phyloP scores from a whole-genome alignment of 352 stramenopile genomes.

The Phytophthora macrochlamydospora region DNA sequence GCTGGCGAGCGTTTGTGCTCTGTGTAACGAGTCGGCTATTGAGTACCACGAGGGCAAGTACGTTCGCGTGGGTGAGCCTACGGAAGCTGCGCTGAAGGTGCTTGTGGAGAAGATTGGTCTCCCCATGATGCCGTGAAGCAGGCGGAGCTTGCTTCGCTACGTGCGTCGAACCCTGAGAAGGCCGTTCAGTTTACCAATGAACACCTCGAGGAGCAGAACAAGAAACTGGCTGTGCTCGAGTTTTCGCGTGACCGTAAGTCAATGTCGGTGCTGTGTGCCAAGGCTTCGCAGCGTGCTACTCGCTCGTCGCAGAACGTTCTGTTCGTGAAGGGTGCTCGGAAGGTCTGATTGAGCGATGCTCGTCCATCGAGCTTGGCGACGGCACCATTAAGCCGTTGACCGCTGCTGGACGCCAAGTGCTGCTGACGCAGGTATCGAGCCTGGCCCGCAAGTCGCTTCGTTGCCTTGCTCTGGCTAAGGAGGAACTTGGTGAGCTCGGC shows the following conservation, averaged over 20 bases:
- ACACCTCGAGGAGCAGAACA: slow-evolving; percentile 79
- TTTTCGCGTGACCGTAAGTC: slow-evolving; percentile 98
- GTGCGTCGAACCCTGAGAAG: slow-evolving; percentile 64
- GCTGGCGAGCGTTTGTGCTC: slow-evolving; percentile 90
- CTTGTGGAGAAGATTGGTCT: slow-evolving; percentile 96
- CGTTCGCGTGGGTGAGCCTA: slow-evolving; percentile 94
- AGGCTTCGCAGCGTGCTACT: slow-evolving; percentile 54
- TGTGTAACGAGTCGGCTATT: slow-evolving; percentile 98
- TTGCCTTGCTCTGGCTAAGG: slow-evolving; percentile 95
- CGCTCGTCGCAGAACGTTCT: slow-evolving; percentile 92
- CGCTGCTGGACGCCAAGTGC: slow-evolving; percentile 77
- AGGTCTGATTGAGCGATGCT: slow-evolving; percentile 96
- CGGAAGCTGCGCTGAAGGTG: slow-evolving; percentile 96
- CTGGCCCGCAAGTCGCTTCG: slow-evolving; percentile 95
- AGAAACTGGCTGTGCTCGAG: slow-evolving; percentile 94
- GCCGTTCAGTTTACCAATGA: slow-evolving; percentile 88
- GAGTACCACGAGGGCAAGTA: slow-evolving; percentile 91
- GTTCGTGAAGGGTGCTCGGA: slow-evolving; percentile 99
- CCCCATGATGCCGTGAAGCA: slow-evolving; percentile 65
- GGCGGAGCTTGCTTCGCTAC: slow-evolving; percentile 62
- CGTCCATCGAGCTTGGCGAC: slow-evolving; percentile 92
- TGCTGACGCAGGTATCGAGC: slow-evolving; percentile 91
- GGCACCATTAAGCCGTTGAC: slow-evolving; percentile 93
- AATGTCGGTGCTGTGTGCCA: slow-evolving; percentile 95
- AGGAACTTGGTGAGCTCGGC: slow-evolving; percentile 59